Base-by-base conservation (phyloP, 2,329 filamentous ascomycete species). In the Alternaria panax region DNA sequence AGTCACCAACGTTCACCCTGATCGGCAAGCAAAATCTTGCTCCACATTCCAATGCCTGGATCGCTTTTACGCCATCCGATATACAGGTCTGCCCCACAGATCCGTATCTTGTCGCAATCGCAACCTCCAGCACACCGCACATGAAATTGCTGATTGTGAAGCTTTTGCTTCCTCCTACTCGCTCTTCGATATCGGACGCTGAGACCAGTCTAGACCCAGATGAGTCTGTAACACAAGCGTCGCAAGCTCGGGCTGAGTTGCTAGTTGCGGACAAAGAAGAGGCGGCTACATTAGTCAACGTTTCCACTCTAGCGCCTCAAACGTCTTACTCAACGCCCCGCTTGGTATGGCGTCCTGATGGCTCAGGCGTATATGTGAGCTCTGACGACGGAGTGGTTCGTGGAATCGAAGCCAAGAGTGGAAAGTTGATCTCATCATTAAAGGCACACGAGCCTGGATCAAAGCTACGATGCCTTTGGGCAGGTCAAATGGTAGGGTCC, bases 1-100 rank as follows among this genome's bases (percentile, higher is more conserved):
- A 34, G 16, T 59, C 51, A 27, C 46, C 62, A 30, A 51, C 48
- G 9, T 56, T 77, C 28, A 57, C 34, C 18, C 76, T 85, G 8
- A 75, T 86, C 4, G 86, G 86, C 24, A 81, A 80, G 58, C 87
- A 89, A 65, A 88, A 88, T 63, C 80, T 89, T 3, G 85, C 87
- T 8, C 87, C 87, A 1, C 83, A 87, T 67, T 87, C 86, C 3
- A 88, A 86, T 68, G 82, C 86, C n/a, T 89, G 87, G 87, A 76
- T 87, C 14, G 81, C 85, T 2, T 89, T 89, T 69, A 87, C 86
- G 0, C 87, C 87, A 0, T 84, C 85, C 7, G 83, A 83, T 43
- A 77, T 90, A 20, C 82, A 85, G 8, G 70, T 86, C 2, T 85
- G 80, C 57, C 87, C 87, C 0, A 80, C 77, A 2, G 84, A 89